A percentile compares a stretch with the other conserved stretches of the same genome.
Conservation (phyloP, 2,329 filamentous ascomycete species). For the Colletotrichum musae region DNA sequence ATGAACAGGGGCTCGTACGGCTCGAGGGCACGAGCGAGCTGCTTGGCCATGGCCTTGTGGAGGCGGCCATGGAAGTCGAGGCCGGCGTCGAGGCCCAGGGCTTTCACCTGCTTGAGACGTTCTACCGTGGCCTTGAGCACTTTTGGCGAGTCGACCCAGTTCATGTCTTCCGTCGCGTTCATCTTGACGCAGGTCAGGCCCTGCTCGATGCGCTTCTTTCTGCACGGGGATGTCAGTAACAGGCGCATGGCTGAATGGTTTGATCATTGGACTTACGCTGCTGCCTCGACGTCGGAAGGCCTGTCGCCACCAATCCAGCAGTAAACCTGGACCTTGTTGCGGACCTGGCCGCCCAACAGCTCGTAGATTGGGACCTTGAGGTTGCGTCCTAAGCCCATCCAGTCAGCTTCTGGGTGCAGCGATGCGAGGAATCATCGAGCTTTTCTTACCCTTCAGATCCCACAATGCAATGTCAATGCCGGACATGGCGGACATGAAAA, state of each 20-base stretch:
- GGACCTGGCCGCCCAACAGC: constrained; percentile 76
- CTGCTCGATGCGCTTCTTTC: constrained; percentile 66
- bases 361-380: constrained; percentile 72
- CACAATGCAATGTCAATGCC: constrained; percentile 80
- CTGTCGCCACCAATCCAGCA: constrained; percentile 79
- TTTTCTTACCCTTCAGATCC: constrained; percentile 70
- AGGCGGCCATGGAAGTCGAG: constrained; percentile 80
- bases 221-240: constrained; percentile 42
- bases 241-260: fast-evolving
- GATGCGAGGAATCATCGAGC: constrained; percentile 1
- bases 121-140: constrained; percentile 71
- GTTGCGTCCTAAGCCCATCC: constrained; percentile 21
- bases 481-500: constrained; percentile 80
- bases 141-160: constrained; percentile 76
- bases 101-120: constrained; percentile 74
- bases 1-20: constrained; percentile 76
- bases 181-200: constrained; percentile 76
- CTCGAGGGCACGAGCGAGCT: constrained; percentile 73
- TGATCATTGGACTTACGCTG: constrained; percentile 57
- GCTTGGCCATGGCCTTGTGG: constrained; percentile 80
- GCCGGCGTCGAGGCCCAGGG: constrained; percentile 74
- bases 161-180: constrained; percentile 78
- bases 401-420: no score
- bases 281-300: constrained; percentile 71
- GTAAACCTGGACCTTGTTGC: constrained; percentile 75